Evolutionary conservation across 768 basidiomycete genomes (phyloP), one percentile per base, ranked within the genome.

Genomic region (Xanthoconium purpureum): DNA sequence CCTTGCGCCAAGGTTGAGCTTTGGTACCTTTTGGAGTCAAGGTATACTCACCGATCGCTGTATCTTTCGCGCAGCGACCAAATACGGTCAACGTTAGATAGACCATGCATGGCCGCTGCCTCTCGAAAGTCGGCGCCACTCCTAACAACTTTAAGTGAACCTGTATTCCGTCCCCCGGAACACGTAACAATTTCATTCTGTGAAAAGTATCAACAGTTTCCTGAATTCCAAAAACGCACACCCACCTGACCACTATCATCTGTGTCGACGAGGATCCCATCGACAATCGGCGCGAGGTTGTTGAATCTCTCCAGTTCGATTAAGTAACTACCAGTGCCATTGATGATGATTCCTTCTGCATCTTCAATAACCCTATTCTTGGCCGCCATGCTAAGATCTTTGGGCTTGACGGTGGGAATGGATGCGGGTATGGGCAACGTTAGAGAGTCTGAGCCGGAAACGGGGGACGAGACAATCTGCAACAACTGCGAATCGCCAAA

Each of bases 181-280:
- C 90, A 91, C 2, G 92, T 91, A 5, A 96, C 83, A 40, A 95
- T 81, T 68, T 89, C 86, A n/a, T 76, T 78, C 89, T 94, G 59
- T 24, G 4, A 48, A 32, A 45, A 14, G 39, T 17, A 20, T 62
- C 5, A 54, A 30, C 17, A 20, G 33, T 29, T 28, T 1, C 20
- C 33, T 4, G 11, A 28, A 50, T 30, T 15, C 39, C 17, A 7
- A 37, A 46, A 12, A 35, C 46, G 29, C 12, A 39, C 9, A 63
- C 78, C 33, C 57, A 88, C 87, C 77, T 90, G 86, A 14, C 85
- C 85, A 62, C 80, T 85, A 3, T 79, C 79, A 53, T 92, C 90
- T 3, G 75, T 72, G 68, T 94, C 90, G 6, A 85, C 85, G 20
- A 92, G 67, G n/a, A 82, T 75, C 13, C 89, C 89, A 66, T 97